Evolutionary conservation across 305 asterid genomes (phyloP).

Genomic region (Solanum aculeatissimum): DNA sequence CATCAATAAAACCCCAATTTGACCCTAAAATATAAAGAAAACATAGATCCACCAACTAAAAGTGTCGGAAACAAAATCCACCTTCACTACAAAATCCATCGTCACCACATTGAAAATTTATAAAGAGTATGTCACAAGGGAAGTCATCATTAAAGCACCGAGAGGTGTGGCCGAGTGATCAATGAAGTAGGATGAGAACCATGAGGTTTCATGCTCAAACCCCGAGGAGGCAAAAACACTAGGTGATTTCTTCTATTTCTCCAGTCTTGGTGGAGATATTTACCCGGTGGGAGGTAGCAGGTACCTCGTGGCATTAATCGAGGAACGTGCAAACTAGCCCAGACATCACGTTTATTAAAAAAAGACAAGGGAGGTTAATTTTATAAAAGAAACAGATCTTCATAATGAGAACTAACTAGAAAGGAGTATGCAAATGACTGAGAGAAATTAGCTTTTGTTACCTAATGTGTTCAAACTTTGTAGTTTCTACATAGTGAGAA

Average conservation of each 20-base stretch:
- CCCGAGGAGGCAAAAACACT: too few relatives aligned
- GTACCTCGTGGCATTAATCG: too few relatives aligned
- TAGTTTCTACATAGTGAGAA: background rate
- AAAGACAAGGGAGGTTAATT: too few relatives aligned
- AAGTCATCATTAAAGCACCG: background rate
- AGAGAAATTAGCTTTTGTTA: background rate
- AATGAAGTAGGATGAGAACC: too few relatives aligned
- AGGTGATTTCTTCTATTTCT: too few relatives aligned
- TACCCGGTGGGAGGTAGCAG: too few relatives aligned
- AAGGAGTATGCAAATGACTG: background rate
- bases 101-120: background rate
- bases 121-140: background rate
- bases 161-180: too few relatives aligned
- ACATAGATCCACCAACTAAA: background rate
- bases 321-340: too few relatives aligned
- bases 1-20: background rate
- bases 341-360: background rate
- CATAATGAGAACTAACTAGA: background rate
- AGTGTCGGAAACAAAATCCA: background rate
- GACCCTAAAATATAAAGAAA: background rate
- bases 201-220: too few relatives aligned
- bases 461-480: background rate
- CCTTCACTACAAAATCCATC: too few relatives aligned
- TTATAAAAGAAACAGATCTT: background rate
- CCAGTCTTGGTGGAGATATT: too few relatives aligned